These are phyloP conservation scores for Cladosporium sp. DNA, from an alignment of 2,329 filamentous ascomycete species.

Conservation along the genomic window DNA sequence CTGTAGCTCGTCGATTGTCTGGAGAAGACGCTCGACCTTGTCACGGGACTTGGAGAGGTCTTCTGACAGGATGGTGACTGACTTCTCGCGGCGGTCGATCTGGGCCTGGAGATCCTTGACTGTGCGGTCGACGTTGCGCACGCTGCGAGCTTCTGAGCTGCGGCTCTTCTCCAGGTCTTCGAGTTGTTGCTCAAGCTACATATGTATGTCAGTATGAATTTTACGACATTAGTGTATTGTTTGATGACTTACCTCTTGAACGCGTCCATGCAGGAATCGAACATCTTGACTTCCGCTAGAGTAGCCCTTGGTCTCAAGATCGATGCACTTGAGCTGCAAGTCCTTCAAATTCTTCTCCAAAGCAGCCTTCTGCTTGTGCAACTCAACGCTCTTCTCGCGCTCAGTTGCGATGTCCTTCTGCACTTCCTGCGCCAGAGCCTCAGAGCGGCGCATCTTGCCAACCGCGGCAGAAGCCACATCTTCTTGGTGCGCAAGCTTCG, in stretches of 20 bases:
- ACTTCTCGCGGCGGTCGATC: constrained; percentile 90
- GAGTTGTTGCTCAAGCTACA: constrained; percentile 61
- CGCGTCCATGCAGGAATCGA: constrained; percentile 87
- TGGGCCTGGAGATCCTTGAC: constrained; percentile 92
- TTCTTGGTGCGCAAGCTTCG: constrained; percentile 85
- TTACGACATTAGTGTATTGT: constrained; percentile 22
- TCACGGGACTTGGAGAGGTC: constrained; percentile 84
- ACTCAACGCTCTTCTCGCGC: constrained; percentile 74
- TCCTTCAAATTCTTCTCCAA: constrained; percentile 91
- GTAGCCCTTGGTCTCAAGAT: constrained; percentile 96
- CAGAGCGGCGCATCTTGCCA: constrained; percentile 94
- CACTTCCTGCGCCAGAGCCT: constrained; percentile 81
- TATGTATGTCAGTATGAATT: constrained; percentile 32
- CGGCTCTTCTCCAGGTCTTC: constrained; percentile 80
- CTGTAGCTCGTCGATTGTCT: constrained; percentile 92
- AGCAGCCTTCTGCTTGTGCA: constrained; percentile 86
- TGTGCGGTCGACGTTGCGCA: constrained; percentile 88
- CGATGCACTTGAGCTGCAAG: constrained; percentile 82
- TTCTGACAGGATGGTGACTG: constrained; percentile 74
- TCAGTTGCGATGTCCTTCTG: constrained; percentile 90
- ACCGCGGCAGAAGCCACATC: constrained; percentile 89
- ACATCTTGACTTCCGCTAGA: constrained; percentile 93
- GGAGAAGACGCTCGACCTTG: constrained; percentile 84
- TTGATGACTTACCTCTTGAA: constrained; percentile 76
- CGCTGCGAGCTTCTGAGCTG: constrained; percentile 78